Percentiles rank a stretch among this genome's conserved stretches.
Conservation (phyloP, 2,329 filamentous ascomycete species). For the Lecanicillium sp. region DNA sequence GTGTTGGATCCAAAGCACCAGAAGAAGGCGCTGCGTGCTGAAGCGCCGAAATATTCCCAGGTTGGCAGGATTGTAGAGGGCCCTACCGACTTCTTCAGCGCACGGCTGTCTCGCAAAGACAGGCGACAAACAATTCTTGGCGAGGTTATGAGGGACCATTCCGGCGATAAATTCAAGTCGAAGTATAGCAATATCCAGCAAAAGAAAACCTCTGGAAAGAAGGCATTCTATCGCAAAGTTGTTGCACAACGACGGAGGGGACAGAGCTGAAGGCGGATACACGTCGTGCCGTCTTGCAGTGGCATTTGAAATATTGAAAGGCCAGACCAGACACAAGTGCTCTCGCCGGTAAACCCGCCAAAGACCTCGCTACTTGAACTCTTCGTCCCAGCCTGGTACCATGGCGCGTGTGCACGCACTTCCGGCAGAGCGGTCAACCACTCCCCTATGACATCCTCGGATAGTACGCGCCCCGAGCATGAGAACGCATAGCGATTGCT, state of each 20-base stretch:
- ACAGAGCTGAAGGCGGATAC: not conserved
- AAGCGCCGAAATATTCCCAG: slow-evolving; percentile 70
- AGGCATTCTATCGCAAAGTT: slow-evolving; percentile 77
- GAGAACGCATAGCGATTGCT: too few species aligned
- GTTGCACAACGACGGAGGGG: slow-evolving; percentile 34
- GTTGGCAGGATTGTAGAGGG: slow-evolving; percentile 84
- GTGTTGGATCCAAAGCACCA: slow-evolving; percentile 89
- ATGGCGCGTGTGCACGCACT: too few species aligned
- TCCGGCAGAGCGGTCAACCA: too few species aligned
- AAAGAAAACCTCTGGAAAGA: slow-evolving; percentile 80
- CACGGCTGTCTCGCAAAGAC: slow-evolving; percentile 76
- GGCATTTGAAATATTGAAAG: not conserved
- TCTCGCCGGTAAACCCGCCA: too few species aligned
- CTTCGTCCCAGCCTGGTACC: too few species aligned
- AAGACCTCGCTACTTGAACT: too few species aligned
- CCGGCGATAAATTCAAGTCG: slow-evolving; percentile 65
- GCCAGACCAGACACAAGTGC: too few species aligned
- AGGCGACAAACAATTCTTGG: slow-evolving; percentile 81
- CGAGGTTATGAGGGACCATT: slow-evolving; percentile 53
- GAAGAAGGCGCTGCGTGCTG: slow-evolving; percentile 72
- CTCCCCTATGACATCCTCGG: too few species aligned
- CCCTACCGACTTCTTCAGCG: slow-evolving; percentile 77
- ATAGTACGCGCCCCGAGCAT: too few species aligned
- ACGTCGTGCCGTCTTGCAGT: not conserved
- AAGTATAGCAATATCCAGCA: slow-evolving; percentile 84